Evolutionary conservation across 73 alveolate genomes (phyloP).

Genomic region (Loxodes magnus): DNA sequence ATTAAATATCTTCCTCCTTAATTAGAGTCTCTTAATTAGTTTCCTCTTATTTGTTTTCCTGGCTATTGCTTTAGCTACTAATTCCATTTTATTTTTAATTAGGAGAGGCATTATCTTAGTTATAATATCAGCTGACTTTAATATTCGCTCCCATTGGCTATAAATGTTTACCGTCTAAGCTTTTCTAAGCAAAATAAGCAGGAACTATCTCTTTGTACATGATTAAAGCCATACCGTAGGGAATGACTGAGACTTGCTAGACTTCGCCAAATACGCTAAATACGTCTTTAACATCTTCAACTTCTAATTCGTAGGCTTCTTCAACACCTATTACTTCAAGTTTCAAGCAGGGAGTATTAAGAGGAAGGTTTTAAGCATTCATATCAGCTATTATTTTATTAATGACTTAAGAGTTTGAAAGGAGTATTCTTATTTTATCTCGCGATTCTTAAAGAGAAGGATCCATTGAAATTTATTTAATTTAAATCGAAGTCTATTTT

Average conservation of each 20-base stretch:
- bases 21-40: background rate
- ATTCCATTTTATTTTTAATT: no score
- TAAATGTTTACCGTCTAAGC: slow-evolving; percentile 1
- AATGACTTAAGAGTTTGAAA: no score
- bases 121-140: slow-evolving; percentile 2
- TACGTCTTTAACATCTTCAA: background rate
- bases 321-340: background rate
- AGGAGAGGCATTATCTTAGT: background rate
- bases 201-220: slow-evolving; percentile 7
- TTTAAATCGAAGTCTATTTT: no score
- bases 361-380: no score
- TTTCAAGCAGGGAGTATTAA: slow-evolving; percentile 4
- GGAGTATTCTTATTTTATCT: no score
- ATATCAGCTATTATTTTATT: no score
- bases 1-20: background rate
- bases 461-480: no score
- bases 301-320: background rate
- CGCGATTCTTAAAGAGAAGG: no score
- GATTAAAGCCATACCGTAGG: background rate
- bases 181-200: slow-evolving; percentile 8
- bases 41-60: no score
- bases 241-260: background rate
- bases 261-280: slow-evolving; percentile 12
- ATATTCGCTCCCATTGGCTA: background rate
- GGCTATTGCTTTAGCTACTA: no score